These are phyloP conservation scores for Paxillus ammoniavirescens DNA, from an alignment of 768 basidiomycete species.

Conservation along the genomic window DNA sequence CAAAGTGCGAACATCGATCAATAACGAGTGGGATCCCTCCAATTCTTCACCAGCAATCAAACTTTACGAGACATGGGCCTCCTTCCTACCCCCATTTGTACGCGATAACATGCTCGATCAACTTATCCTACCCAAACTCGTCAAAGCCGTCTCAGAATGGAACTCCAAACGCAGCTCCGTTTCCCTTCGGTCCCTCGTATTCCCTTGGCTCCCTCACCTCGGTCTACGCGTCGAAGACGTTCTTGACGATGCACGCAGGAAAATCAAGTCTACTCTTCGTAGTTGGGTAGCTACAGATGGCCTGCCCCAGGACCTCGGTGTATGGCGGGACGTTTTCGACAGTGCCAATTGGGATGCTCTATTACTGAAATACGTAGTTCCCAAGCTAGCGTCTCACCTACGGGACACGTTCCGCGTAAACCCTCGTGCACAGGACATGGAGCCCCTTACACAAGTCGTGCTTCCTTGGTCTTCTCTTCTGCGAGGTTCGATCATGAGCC, in stretches of 20 bases:
- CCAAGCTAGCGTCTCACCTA: conserved; percentile 80
- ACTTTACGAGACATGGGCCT: conserved; percentile 86
- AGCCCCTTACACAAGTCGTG: conserved; percentile 65
- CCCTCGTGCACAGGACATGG: conserved; percentile 87
- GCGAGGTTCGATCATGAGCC: conserved; percentile 72
- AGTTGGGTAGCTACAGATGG: conserved; percentile 72
- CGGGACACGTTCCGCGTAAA: conserved; percentile 89
- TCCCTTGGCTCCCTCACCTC: conserved; percentile 93
- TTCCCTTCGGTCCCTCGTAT: conserved; percentile 77
- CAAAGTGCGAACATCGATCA: conserved; percentile 87
- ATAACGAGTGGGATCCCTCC: conserved; percentile 89
- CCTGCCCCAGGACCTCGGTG: conserved; percentile 68
- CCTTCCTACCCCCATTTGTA: conserved; percentile 86
- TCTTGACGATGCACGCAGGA: conserved; percentile 83
- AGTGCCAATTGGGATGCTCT: conserved; percentile 86
- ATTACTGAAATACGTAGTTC: conserved; percentile 87
- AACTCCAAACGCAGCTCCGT: conserved; percentile 55
- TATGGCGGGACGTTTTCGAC: conserved; percentile 87
- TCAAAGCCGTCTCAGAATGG: conserved; percentile 84
- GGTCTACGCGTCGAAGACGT: conserved; percentile 81
- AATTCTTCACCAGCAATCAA: conserved; percentile 73
- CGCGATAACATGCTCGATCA: conserved; percentile 95
- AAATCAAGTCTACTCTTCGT: conserved; percentile 76
- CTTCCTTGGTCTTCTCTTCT: conserved; percentile 76
- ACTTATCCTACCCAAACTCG: conserved; percentile 90